Base-by-base conservation (phyloP, 2,329 filamentous ascomycete genomes). In the Fusarium mangiferae region DNA sequence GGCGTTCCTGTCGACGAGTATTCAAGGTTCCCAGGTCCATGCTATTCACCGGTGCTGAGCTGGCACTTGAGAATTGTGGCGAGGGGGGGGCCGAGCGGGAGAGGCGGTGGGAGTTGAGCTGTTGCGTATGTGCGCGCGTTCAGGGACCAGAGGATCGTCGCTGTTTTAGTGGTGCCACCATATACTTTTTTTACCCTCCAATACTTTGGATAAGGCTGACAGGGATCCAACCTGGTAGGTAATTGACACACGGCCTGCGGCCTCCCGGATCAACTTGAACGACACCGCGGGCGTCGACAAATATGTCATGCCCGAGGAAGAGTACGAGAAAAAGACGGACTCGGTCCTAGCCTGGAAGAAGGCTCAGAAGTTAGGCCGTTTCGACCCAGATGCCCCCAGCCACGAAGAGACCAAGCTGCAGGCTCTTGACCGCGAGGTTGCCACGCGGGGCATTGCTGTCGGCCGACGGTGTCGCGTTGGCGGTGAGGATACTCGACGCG, bases 261-360 rank as follows among this genome's bases (percentile, higher is more conserved):
- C 89, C 56, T 90, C 92, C 72, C 91, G 93, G 72, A 90, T 90
- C 71, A 95, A 98, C 83, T 94, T 93, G 84, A 92, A 89, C 75
- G 95, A 97, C 84, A 89, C 93, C 49, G 92, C 93, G 48, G 88
- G 90, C 15, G 94, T 98, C 10, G 90, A 95, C 64, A 98, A 98
- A 85, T 98, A 96, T 82, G 90, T 93, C 72, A 93, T 99, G 88
- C 94, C 95, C n/a, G 87, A 89, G 59, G 88, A 92, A 56, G 93
- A 95, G 80, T 99, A 99, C 84, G 94, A 95, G 81, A 90, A 91
- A 79, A 94, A 95, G 80, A 87, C 91, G 48, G 94, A 98, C 83
- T 96, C 93, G 7, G 96, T 99, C 20, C 89, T 98, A 30, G 94
- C 95, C 11, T 98, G 95, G 95, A 99, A 99, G 85, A 96, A 94